Evolutionary conservation across 2,329 filamentous ascomycete species (phyloP).

Genomic region (Colletotrichum eremochloae): DNA sequence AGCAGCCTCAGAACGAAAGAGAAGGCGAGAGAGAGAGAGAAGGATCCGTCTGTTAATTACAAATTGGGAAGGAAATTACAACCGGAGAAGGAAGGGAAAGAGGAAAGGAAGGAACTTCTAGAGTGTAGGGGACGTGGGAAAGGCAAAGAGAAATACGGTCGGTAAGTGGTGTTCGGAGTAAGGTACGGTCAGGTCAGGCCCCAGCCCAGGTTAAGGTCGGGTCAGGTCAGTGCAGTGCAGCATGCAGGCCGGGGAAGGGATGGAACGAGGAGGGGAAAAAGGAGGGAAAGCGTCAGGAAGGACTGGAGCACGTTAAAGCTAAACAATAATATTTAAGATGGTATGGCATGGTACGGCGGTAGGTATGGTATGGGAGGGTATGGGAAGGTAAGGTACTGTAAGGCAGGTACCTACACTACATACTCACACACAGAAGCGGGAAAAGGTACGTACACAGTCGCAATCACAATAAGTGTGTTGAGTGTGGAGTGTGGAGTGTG

Average conservation of each 20-base stretch:
- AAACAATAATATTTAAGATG: constrained; percentile 41
- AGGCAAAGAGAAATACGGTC: constrained; percentile 42
- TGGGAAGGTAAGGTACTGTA: constrained; percentile 28
- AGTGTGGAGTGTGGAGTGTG: background rate
- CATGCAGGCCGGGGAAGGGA: constrained; percentile 40
- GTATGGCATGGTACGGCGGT: constrained; percentile 8
- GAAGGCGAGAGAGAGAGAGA: constrained; percentile 5
- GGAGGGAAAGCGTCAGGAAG: constrained; percentile 16
- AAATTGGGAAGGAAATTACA: constrained; percentile 42
- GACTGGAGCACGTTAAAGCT: constrained; percentile 42
- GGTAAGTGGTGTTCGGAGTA: constrained; percentile 23
- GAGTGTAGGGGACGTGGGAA: constrained; percentile 36
- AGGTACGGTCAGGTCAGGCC: constrained; percentile 36
- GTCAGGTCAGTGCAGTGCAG: constrained; percentile 40
- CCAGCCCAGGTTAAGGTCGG: constrained; percentile 38
- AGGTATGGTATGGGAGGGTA: no score
- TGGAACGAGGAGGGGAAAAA: constrained; percentile 18
- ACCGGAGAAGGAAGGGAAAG: constrained; percentile 37
- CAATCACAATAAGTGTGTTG: background rate
- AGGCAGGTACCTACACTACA: background rate
- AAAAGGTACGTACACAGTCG: background rate
- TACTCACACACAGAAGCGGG: no score
- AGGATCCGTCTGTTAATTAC: constrained; percentile 35
- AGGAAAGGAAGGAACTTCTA: constrained; percentile 26
- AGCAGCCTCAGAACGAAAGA: constrained; percentile 19